These are phyloP conservation scores for Thelonectria rubi DNA, from an alignment of 2,329 filamentous ascomycete genomes.

Conservation along the genomic window DNA sequence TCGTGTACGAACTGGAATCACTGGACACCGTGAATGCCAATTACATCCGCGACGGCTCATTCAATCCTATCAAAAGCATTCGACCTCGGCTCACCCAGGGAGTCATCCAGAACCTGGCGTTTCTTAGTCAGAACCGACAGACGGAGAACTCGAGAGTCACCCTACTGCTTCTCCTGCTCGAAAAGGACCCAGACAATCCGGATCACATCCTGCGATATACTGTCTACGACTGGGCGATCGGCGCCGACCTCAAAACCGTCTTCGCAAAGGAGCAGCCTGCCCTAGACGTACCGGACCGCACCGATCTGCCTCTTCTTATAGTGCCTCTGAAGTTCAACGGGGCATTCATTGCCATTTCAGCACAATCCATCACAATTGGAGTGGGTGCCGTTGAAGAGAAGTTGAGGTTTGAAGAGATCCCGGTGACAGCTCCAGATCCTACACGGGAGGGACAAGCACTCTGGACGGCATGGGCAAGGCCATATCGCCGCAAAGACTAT, in stretches of 20 bases:
- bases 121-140: conserved; percentile 76
- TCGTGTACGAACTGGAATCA: conserved; percentile 74
- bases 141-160: conserved; percentile 73
- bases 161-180: conserved; percentile 70
- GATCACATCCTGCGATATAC: conserved; percentile 56
- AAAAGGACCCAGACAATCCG: conserved; percentile 50
- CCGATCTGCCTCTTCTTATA: conserved; percentile 72
- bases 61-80: conserved; percentile 66
- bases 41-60: conserved; percentile 54
- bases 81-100: conserved; percentile 66
- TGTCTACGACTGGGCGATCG: conserved; percentile 69
- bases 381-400: conserved; percentile 62
- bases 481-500: conserved; percentile 71
- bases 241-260: conserved; percentile 56
- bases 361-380: conserved; percentile 65
- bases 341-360: conserved; percentile 75
- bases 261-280: conserved; percentile 59
- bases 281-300: conserved; percentile 56
- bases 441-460: conserved; percentile 63
- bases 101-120: conserved; percentile 86
- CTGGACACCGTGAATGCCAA: conserved; percentile 60
- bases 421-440: conserved; percentile 51
- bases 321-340: conserved; percentile 77
- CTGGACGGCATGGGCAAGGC: conserved; percentile 88
- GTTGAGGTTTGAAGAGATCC: conserved; percentile 57